A percentile compares a stretch with the other conserved stretches of the same genome.
Conservation (phyloP, 768 basidiomycete genomes). For the Fibroporia radiculosa region DNA sequence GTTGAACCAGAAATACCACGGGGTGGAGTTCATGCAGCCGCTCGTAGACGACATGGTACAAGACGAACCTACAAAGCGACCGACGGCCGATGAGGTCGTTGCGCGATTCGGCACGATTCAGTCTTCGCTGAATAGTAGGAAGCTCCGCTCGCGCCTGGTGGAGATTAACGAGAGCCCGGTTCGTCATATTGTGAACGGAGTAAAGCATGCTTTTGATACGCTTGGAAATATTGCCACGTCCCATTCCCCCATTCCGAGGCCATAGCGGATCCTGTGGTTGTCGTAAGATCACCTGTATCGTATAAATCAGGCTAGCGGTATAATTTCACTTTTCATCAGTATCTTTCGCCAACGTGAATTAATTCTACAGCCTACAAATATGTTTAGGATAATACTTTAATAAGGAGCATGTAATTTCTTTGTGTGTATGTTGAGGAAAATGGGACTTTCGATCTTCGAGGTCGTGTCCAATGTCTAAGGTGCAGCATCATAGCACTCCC, state of each 20-base stretch:
- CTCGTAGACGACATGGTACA: constrained; percentile 21
- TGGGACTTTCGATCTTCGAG: too few species aligned
- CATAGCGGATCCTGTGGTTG: too few species aligned
- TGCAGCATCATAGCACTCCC: constrained; percentile 48
- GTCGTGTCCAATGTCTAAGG: too few species aligned
- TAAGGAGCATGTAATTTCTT: too few species aligned
- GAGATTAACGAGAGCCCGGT: constrained; percentile 1
- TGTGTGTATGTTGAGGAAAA: too few species aligned
- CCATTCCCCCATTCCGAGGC: constrained; percentile 2
- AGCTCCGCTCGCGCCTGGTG: constrained; percentile 4
- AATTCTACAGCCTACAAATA: too few species aligned
- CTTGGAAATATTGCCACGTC: constrained; percentile 1
- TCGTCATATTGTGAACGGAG: not conserved
- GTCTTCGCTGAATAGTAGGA: not conserved
- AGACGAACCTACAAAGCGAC: constrained; percentile 19
- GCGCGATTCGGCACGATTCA: constrained; percentile 5
- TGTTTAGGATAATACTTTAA: too few species aligned
- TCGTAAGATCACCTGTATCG: too few species aligned
- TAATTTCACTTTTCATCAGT: too few species aligned
- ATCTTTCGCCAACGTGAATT: too few species aligned
- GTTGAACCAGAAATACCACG: constrained; percentile 11
- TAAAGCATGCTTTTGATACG: constrained; percentile 5
- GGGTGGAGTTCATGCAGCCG: constrained; percentile 19
- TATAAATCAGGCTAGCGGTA: too few species aligned
- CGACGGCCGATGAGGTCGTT: constrained; percentile 15